Conservation (phyloP, 1,284 basidiomycete genomes). For the Coriolopsis trogii region DNA sequence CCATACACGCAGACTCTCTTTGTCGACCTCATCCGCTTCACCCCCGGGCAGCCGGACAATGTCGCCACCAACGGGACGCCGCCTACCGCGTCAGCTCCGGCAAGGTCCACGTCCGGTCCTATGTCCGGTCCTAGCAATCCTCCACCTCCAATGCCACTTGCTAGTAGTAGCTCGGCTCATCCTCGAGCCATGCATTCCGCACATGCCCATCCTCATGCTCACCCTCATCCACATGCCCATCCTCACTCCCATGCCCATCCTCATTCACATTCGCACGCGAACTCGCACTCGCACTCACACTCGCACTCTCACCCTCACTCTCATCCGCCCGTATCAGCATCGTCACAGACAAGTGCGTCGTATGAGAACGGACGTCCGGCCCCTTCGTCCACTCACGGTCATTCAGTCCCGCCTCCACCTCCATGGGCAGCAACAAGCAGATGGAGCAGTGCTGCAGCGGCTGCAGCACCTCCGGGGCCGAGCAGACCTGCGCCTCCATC, state of each 20-base stretch:
- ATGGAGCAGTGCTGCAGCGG: constrained; percentile 37
- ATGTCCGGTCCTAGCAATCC: constrained; percentile 5
- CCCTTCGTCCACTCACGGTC: constrained; percentile 30
- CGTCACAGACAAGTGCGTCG: constrained; percentile 35
- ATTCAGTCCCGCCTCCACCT: constrained; percentile 58
- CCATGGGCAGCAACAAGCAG: constrained; percentile 67
- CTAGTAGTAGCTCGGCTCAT: constrained; percentile 34
- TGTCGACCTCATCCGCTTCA: constrained; percentile 72
- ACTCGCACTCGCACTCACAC: constrained; percentile 32
- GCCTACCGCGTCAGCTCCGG: not conserved
- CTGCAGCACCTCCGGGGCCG: constrained; percentile 32
- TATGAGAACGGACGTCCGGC: constrained; percentile 31
- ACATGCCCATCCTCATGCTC: constrained; percentile 30
- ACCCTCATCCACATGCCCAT: constrained; percentile 23
- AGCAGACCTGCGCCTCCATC: constrained; percentile 15
- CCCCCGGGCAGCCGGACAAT: constrained; percentile 49
- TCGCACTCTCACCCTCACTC: constrained; percentile 18
- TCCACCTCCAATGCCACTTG: constrained; percentile 37
- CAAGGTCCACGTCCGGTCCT: not conserved
- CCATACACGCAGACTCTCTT: constrained; percentile 71
- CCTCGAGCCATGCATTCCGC: constrained; percentile 31
- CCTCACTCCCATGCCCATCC: constrained; percentile 31
- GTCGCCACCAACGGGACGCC: constrained; percentile 21
- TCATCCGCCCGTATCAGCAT: constrained; percentile 9
- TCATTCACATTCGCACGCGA: constrained; percentile 11